Evolutionary conservation across 768 basidiomycete genomes (phyloP), one percentile per base, ranked within the genome.

Genomic region (Amanita brunnescens): DNA sequence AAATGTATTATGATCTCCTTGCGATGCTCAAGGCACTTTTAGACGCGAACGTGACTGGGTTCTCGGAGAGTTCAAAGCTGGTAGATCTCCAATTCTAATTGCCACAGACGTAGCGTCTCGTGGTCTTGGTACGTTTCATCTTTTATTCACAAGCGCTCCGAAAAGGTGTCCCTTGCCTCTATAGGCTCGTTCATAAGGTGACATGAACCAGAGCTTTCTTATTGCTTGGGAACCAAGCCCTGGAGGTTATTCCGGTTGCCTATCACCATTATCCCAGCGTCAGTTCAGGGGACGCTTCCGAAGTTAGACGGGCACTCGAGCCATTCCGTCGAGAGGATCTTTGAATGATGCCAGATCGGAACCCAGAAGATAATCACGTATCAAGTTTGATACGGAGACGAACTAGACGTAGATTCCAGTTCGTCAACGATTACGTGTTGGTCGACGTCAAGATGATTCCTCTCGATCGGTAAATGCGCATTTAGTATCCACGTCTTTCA

Each of bases 31-130:
- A 61, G 21, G 4, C 26, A 30, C 9, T 42, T 10, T 2, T 53
- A 92, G 89, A 62, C 89, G 90, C 52, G 96, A 99, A 74, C 94
- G 96, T 73, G 96, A 99, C 65, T 99, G 96, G 96, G 96, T 98
- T 45, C 76, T 99, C 35, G 76, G 85, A 67, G 96, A 99, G 73
- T 99, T 99, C 79, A 98, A 98, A 73, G 87, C 91, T 50, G 93
- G 96, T 61, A 87, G 93, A 57, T 93, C 90, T 29, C 95, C 95
- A 2, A 98, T 99, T 67, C 79, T 99, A 64, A 91, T 98, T 63
- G 96, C 96, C 71, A 98, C 96, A 60, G 96, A 97, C 68, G 95
- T 99, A 62, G 96, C 95, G 55, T 96, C 93, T 66, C 94, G 95
- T 83, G 95, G 95, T 80, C 83, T 99, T 66, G 96, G 96, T 98